Evolutionary conservation across 2,329 filamentous ascomycete genomes (phyloP), one percentile per base, ranked within the genome.

Genomic region (Parasarocladium wereldwijsianum): DNA sequence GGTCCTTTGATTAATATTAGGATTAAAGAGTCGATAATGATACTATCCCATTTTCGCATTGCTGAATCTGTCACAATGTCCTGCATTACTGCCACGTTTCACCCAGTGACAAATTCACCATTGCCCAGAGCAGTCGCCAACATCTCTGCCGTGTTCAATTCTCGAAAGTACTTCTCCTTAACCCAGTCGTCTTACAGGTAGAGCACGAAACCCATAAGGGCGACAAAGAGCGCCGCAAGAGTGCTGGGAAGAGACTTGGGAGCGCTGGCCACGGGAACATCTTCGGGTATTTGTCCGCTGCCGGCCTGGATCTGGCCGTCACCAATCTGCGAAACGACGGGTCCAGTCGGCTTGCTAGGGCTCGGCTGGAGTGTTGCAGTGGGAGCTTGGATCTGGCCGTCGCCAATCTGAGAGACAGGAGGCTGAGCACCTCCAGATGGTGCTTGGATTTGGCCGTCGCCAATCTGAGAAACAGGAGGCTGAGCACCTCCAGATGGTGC

Each of bases 321-420:
- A 13, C 8, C 20, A 17, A 36, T 34, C 29, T 27, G 29, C 9
- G 17, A 21, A 6, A 25, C 28, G 18, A 23, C 18, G 9, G 26
- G 27, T 25, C 22, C 13, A 13, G 21, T 17, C 4, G 27, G 25
- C 6, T 21, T 22, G 14, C 8, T 15, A 6, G 32, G 32, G 12
- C 18, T 19, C 3, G 57, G 13, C n/a, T 21, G 40, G 8, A 49
- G 42, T 5, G 52, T 38, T 2, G 19, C 29, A 14, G 27, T 32
- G 17, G 49, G 43, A 15, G 43, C 46, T 31, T 49, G 43, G 17
- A 50, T 36, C 34, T 48, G 43, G 5, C 50, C 50, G 29, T 52
- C 48, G 2, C 39, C 32, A 8, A 50, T 46, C 34, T 54, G 49
- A 25, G 38, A 43, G 10, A 47, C 38, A 4, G 54, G 48, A 43